Evolutionary conservation across 164 flowering plant species (phyloP).

Genomic region (Magnolia changhungtana): DNA sequence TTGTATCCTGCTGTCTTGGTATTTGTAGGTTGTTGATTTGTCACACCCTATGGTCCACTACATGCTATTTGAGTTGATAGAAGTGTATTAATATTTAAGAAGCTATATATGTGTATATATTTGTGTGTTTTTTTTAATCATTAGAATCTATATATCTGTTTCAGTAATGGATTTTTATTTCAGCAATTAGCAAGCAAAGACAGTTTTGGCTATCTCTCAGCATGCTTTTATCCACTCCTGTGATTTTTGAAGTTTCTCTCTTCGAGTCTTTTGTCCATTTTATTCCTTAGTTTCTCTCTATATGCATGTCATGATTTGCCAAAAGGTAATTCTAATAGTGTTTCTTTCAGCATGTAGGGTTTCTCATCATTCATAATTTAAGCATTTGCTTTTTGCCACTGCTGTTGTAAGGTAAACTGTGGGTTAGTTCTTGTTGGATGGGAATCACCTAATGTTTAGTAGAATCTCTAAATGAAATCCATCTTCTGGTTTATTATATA

Average conservation of each 20-base stretch:
- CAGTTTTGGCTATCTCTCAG: background rate
- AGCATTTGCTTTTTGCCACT: slow-evolving; percentile 33
- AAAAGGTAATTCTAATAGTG: slow-evolving; percentile 17
- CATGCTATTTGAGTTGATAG: too few relatives aligned
- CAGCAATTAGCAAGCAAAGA: background rate
- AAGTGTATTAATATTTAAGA: too few relatives aligned
- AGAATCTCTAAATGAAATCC: background rate
- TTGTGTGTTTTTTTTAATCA: too few relatives aligned
- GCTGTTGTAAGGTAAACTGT: slow-evolving; percentile 23
- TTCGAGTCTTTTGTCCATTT: background rate
- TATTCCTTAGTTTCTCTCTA: slow-evolving; percentile 11
- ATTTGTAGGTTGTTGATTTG: too few relatives aligned
- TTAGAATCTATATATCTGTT: background rate
- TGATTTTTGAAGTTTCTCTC: background rate
- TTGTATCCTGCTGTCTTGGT: too few relatives aligned
- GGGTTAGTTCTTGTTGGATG: slow-evolving; percentile 15
- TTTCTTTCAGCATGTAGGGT: slow-evolving; percentile 30
- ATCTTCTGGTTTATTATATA: background rate
- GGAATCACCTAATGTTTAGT: background rate
- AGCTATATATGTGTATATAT: too few relatives aligned
- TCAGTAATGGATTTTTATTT: background rate
- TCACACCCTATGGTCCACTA: too few relatives aligned
- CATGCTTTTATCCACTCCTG: background rate
- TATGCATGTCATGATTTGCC: slow-evolving; percentile 9
- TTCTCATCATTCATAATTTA: slow-evolving; percentile 27